A percentile compares a stretch with the other conserved stretches of the same genome.
Evolutionary conservation across 495 filamentous ascomycete genomes (phyloP).

Genomic region (Tuber melanosporum): DNA sequence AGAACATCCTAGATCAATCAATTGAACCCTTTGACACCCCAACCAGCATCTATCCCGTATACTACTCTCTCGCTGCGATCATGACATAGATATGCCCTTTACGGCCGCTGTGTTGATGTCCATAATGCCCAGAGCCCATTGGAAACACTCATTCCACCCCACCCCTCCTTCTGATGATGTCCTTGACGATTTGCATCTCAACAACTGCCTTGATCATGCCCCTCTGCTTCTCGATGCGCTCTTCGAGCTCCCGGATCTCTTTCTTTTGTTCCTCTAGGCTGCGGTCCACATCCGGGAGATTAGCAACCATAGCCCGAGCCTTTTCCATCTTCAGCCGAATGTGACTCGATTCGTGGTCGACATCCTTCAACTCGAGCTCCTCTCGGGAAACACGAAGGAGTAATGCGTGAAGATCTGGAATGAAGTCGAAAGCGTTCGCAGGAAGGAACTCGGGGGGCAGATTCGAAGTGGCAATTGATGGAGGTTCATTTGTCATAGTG

Average conservation of each 20-base stretch:
- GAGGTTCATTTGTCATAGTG: constrained; percentile 27
- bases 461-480: constrained; percentile 28
- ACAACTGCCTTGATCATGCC: constrained; percentile 48
- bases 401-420: constrained; percentile 73
- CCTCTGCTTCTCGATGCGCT: constrained; percentile 54
- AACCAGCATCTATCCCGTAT: background rate
- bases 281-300: constrained; percentile 67
- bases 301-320: constrained; percentile 60
- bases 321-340: constrained; percentile 75
- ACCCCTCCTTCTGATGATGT: constrained; percentile 23
- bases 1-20: background rate
- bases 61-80: background rate
- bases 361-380: constrained; percentile 65
- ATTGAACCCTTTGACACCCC: background rate
- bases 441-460: constrained; percentile 49
- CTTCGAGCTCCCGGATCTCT: constrained; percentile 72
- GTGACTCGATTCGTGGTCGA: constrained; percentile 63
- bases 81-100: background rate
- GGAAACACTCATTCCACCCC: constrained; percentile 8
- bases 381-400: constrained; percentile 57
- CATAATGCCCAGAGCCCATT: background rate
- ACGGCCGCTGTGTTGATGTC: background rate
- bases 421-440: constrained; percentile 68
- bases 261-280: constrained; percentile 68
- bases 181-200: constrained; percentile 39